Percentiles rank a stretch among this genome's conserved stretches.
phyloP scores from a whole-genome alignment of 345 rosid genomes.

The Moringa oleifera region DNA sequence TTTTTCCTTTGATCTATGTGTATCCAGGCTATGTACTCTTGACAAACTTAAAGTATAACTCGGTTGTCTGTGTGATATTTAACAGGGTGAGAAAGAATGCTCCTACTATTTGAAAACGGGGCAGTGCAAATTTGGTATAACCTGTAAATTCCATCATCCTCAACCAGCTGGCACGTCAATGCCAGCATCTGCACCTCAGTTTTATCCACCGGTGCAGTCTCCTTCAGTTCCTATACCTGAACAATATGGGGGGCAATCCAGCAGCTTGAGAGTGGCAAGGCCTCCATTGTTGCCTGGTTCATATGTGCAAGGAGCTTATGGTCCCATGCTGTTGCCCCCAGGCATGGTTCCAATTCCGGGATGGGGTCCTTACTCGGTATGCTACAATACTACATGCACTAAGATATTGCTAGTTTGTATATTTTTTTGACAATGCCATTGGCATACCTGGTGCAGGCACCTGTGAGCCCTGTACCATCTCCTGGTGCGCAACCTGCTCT shows the following conservation, averaged over 20 bases:
- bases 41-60: background rate
- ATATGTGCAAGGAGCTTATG: conserved; percentile 77
- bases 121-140: conserved; percentile 87
- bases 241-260: conserved; percentile 55
- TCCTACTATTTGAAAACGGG: conserved; percentile 90
- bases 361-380: conserved; percentile 88
- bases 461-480: conserved; percentile 77
- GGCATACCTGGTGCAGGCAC: conserved; percentile 46
- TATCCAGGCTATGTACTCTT: background rate
- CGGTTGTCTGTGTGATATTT: conserved; percentile 11
- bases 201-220: conserved; percentile 80
- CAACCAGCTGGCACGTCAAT: conserved; percentile 57
- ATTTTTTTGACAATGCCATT: conserved; percentile 15
- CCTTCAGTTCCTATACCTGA: conserved; percentile 58
- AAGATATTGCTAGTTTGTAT: conserved; percentile 6
- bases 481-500: conserved; percentile 74
- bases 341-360: conserved; percentile 69
- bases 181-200: conserved; percentile 60
- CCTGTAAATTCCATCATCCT: conserved; percentile 97
- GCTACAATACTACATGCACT: conserved; percentile 10
- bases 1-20: conserved; percentile 2
- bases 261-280: conserved; percentile 60
- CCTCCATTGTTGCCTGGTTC: conserved; percentile 64
- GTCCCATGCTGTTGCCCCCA: conserved; percentile 65
- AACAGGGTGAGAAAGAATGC: conserved; percentile 90